Conservation (phyloP, 345 rosid genomes). For the Lepidium aucheri region DNA sequence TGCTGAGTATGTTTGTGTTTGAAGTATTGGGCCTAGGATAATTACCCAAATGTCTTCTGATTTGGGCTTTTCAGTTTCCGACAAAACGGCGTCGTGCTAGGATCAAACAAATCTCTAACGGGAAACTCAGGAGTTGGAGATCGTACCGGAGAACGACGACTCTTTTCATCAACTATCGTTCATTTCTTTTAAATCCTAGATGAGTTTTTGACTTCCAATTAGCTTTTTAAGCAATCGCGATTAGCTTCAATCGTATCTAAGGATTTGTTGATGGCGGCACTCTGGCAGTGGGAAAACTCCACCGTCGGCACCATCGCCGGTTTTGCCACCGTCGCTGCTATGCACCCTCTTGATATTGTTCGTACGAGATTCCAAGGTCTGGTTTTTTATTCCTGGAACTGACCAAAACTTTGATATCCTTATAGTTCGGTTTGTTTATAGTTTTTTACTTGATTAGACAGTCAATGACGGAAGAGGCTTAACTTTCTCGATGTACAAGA, state of each 20-base stretch:
- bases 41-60: neutral
- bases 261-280: constrained; percentile 9
- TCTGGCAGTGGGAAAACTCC: constrained; percentile 85
- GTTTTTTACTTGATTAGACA: constrained; percentile 19
- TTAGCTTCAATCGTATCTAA: neutral
- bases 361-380: constrained; percentile 92
- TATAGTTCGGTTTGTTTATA: neutral
- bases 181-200: neutral
- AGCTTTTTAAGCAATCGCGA: neutral
- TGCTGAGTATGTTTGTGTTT: too few relatives aligned
- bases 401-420: neutral
- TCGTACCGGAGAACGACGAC: neutral
- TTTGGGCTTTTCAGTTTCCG: neutral
- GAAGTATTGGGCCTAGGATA: neutral
- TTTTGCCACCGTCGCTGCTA: constrained; percentile 47
- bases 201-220: neutral
- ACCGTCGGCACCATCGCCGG: constrained; percentile 75
- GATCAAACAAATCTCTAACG: neutral
- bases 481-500: constrained; percentile 63
- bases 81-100: neutral
- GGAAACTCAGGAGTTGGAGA: neutral
- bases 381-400: neutral
- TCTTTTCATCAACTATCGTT: neutral
- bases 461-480: constrained; percentile 69
- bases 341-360: constrained; percentile 91